Conservation (phyloP, 805 yeast species). For the Cyberlindnera maritima region DNA sequence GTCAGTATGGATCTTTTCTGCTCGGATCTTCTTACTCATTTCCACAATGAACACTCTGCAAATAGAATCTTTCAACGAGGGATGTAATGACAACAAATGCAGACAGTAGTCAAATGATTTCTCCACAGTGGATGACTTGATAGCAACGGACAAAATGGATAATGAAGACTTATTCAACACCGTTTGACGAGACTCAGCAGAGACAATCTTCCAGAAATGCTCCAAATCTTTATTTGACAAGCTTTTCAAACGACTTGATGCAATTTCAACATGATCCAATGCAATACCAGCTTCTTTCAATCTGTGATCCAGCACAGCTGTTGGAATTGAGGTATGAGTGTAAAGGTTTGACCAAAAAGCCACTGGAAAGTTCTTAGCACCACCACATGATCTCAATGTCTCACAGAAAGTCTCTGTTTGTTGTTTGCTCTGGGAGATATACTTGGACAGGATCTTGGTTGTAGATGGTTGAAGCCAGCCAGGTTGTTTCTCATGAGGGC, state of each 20-base stretch:
- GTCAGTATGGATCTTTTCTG: conserved; percentile 2
- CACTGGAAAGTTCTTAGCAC: conserved; percentile 1
- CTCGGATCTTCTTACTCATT: conserved; percentile 1
- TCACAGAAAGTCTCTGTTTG: conserved; percentile 1
- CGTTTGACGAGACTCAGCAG: conserved; percentile 5
- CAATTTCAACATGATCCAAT: neutral
- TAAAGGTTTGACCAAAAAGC: conserved; percentile 19
- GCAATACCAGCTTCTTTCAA: neutral
- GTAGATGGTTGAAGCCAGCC: conserved; percentile 20
- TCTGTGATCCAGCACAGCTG: conserved; percentile 4
- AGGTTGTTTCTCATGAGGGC: neutral
- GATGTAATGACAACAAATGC: conserved; percentile 9
- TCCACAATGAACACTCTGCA: conserved; percentile 8
- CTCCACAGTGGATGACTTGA: conserved; percentile 3
- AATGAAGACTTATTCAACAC: conserved; percentile 10
- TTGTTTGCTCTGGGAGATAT: conserved; percentile 7
- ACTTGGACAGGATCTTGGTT: conserved; percentile 11
- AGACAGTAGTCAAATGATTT: conserved; percentile 14
- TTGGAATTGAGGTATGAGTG: conserved; percentile 10
- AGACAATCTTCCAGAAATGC: conserved; percentile 15
- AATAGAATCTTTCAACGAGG: conserved; percentile 1
- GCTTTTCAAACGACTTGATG: conserved; percentile 10
- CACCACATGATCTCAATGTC: conserved; percentile 2
- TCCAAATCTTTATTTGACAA: conserved; percentile 7
- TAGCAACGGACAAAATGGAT: conserved; percentile 12